Evolutionary conservation across 352 stramenopile genomes (phyloP), one percentile per base, ranked within the genome.

Genomic region (Phytopythium aichiense): DNA sequence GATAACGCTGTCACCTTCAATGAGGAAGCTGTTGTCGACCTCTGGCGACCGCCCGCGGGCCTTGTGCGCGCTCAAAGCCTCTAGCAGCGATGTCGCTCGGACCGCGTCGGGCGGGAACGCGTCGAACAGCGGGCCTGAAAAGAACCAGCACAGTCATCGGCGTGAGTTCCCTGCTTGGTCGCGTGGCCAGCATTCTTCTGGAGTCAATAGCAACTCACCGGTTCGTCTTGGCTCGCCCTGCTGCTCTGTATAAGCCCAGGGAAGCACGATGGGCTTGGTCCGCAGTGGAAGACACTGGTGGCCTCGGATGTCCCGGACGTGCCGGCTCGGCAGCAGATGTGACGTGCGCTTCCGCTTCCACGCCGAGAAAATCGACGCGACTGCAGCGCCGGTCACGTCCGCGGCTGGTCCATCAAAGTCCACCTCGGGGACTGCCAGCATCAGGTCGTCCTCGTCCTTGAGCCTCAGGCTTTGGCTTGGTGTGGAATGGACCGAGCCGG

Each of bases 341-440:
- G 88, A 58, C 43, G 79, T 87, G 38, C 72, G 81, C 37, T 80
- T 60, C 22, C 66, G 65, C 56, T 74, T 88, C 83, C 83, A 92
- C 0, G 18, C 49, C 1, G 67, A 72, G 50, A 92, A 88, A 43
- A 87, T 71, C 20, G n/a, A 58, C 33, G 61, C 42, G 35, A 79
- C 45, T 12, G 60, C 51, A 0, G 61, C 46, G 30, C 15, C 64
- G 4, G 48, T 51, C 31, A 28, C 9, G 23, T 28, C 16, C 28
- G 63, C 25, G 3, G 9, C 30, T 57, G 23, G 20, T 13, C 4
- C 56, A 15, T 43, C 28, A 22, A 23, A 31, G 6, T 60, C 42
- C 16, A 40, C 6, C 0, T 53, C 46, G 2, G 46, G 13, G 1
- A 53, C 22, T 23, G 46, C 16, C 13, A 33, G 46, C 11, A 50